Base-by-base conservation (phyloP, 257 asterid genomes). In the Capsicum pubescens region DNA sequence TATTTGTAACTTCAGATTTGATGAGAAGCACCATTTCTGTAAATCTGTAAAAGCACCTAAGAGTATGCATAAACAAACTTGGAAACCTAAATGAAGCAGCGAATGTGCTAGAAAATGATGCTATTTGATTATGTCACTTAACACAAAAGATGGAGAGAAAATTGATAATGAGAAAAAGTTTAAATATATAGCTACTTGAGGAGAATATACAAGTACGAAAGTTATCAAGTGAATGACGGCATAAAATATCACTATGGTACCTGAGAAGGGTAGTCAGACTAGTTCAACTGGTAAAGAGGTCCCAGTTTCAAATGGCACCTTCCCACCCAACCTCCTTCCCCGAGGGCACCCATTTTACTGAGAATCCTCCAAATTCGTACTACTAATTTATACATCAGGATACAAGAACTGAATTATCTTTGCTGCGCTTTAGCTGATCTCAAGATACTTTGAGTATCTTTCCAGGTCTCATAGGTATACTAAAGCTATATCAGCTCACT, bases 371-470 rank as follows among this genome's bases (percentile, higher is more conserved):
- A 50, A 74, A 50, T 50, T 19, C 60, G 50, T 74, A 74, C 58
- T 46, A 71, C n/a, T 46, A 71, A 71, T 71, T 71, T 46, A 72
- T 71, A 58, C 80, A 72, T 46, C 15, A n/a, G 80, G 80, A 72
- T 48, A 72, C n/a, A 72, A 72, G 46, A 46, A 11, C 59, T 46
- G 58, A 46, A 46, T 46, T 72, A 72, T 72, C 80, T 72, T 72
- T 72, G 58, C 21, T 46, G 80, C 6, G n/a, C 80, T 72, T n/a
- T 72, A 66, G 72, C 6, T 32, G 72, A 12, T 13, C 70, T 12
- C 17, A 17, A 59, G 66, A 26, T 59, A 17, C 66, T 59, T 59
- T 17, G 26, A 59, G 66, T 17, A 17, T 59, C 66, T 59, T 59
- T 36, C 68, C 68, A 61, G 3, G 36, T 61, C 39, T 19, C 36